Percentiles rank a stretch among this genome's conserved stretches.
These are phyloP conservation scores for Tuber melanosporum DNA, from an alignment of 495 filamentous ascomycete species.

Conservation along the genomic window DNA sequence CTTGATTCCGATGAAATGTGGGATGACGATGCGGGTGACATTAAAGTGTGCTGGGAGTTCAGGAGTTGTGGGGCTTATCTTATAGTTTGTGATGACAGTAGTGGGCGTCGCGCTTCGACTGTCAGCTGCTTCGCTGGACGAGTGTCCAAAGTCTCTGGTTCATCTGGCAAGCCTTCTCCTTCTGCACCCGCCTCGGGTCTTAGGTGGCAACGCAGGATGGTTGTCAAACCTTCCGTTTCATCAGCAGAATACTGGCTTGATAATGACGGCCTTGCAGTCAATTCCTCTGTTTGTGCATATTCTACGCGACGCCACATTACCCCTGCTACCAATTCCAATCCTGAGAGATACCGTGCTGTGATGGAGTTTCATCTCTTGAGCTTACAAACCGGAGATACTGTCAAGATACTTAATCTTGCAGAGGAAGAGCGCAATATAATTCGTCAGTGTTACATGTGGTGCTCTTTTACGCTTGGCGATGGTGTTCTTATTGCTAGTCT, in stretches of 20 bases:
- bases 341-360: constrained; percentile 16
- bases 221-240: constrained; percentile 11
- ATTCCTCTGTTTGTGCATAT: constrained; percentile 32
- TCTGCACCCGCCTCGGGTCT: background rate
- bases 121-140: constrained; percentile 31
- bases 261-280: constrained; percentile 36
- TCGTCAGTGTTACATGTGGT: constrained; percentile 35
- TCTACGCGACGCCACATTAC: constrained; percentile 33
- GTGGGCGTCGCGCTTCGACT: constrained; percentile 19
- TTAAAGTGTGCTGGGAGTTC: constrained; percentile 33
- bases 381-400: constrained; percentile 30
- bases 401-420: constrained; percentile 33
- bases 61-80: constrained; percentile 35
- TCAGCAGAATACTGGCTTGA: constrained; percentile 35
- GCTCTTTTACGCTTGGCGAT: constrained; percentile 35
- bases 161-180: background rate
- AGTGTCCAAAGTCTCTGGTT: background rate
- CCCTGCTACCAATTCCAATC: background rate
- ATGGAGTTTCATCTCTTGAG: constrained; percentile 38
- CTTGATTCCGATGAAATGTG: constrained; percentile 18
- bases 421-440: constrained; percentile 29
- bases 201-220: constrained; percentile 37
- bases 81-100: constrained; percentile 35
- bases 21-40: constrained; percentile 19
- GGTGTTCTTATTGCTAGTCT: constrained; percentile 30